A percentile compares a stretch with the other conserved stretches of the same genome.
These are phyloP conservation scores for Pittosporum tobira DNA, from an alignment of 129 eudicot species.

Conservation along the genomic window DNA sequence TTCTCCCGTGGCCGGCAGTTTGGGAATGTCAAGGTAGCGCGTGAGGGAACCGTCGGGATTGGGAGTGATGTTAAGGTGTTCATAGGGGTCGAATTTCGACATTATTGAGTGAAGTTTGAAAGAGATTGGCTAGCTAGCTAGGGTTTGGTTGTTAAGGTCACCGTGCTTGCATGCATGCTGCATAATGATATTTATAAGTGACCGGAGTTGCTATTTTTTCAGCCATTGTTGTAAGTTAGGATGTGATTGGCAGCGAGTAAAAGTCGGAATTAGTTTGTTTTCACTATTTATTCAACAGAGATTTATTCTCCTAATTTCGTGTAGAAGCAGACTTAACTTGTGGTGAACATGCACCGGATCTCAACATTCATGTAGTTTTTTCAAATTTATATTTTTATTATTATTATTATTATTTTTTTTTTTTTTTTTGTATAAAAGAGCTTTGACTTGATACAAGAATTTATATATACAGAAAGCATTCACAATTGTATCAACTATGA, in stretches of 20 bases:
- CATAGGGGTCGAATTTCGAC: slow-evolving; percentile 79
- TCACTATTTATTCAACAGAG: background rate
- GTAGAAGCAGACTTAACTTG: background rate
- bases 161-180: too few relatives aligned
- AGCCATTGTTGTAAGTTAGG: background rate
- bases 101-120: slow-evolving; percentile 5
- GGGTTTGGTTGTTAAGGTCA: background rate
- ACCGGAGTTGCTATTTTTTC: background rate
- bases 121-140: background rate
- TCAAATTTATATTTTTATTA: too few relatives aligned
- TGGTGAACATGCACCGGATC: too few relatives aligned
- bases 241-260: background rate
- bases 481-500: too few relatives aligned
- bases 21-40: slow-evolving; percentile 38
- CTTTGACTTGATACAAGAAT: too few relatives aligned
- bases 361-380: too few relatives aligned
- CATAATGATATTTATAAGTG: background rate
- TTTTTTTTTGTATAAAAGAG: too few relatives aligned
- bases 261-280: background rate
- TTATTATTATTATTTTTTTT: too few relatives aligned
- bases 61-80: slow-evolving; percentile 47
- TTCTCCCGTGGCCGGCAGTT: slow-evolving; percentile 46
- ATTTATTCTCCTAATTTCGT: background rate
- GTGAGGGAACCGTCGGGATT: slow-evolving; percentile 62
- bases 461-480: too few relatives aligned